phyloP scores from a whole-genome alignment of 2,329 filamentous ascomycete genomes.

The Pseudogymnoascus sp. region DNA sequence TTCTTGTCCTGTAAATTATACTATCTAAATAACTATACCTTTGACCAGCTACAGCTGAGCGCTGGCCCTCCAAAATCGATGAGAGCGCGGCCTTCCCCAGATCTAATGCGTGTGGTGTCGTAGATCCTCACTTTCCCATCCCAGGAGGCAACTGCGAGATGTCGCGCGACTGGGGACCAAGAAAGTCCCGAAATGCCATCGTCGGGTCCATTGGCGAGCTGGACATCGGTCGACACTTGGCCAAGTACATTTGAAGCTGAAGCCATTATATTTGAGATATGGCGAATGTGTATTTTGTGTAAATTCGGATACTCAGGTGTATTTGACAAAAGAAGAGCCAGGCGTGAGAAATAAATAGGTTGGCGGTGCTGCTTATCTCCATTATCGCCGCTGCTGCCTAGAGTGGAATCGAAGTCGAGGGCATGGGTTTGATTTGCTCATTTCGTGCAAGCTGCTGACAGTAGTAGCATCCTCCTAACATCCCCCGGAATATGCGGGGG shows the following conservation, averaged over 20 bases:
- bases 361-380: not conserved
- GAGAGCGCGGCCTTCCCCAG: slow-evolving; percentile 72
- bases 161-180: slow-evolving; percentile 71
- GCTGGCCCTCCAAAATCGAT: slow-evolving; percentile 84
- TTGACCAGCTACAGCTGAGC: slow-evolving; percentile 78
- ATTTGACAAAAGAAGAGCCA: not conserved
- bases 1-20: not conserved
- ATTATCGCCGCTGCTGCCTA: not conserved
- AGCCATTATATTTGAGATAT: not conserved
- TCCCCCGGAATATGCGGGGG: no score
- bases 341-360: not conserved
- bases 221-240: slow-evolving; percentile 83
- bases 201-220: slow-evolving; percentile 70
- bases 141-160: slow-evolving; percentile 88
- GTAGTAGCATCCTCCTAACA: no score
- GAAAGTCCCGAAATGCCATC: slow-evolving; percentile 84
- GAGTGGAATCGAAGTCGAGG: not conserved
- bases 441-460: no score
- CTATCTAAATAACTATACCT: slow-evolving; percentile 47
- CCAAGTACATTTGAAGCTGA: slow-evolving; percentile 62
- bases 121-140: slow-evolving; percentile 98
- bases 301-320: not conserved
- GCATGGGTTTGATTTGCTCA: no score
- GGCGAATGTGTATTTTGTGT: not conserved
- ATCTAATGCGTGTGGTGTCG: slow-evolving; percentile 70